Percentiles rank a stretch among this genome's conserved stretches.
These are phyloP conservation scores for Ophiostoma ulmi DNA, from an alignment of 2,329 filamentous ascomycete genomes.

Conservation along the genomic window DNA sequence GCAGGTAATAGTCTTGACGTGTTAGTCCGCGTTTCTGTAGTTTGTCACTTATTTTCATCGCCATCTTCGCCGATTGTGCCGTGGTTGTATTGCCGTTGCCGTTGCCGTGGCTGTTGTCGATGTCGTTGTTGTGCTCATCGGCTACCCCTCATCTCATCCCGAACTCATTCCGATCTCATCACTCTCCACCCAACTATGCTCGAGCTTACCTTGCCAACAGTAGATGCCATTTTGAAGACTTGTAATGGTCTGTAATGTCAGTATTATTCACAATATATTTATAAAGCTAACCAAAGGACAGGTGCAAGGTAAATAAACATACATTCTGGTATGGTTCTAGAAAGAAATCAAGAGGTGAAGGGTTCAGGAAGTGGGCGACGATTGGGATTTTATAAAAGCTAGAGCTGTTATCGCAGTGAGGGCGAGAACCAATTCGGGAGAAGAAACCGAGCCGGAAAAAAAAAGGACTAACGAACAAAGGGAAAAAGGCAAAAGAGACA, in stretches of 20 bases:
- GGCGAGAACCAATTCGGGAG: not conserved
- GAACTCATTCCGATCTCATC: not conserved
- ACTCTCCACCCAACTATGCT: not conserved
- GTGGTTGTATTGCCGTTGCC: not conserved
- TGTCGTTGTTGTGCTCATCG: not conserved
- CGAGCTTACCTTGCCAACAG: conserved; percentile 47
- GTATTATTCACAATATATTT: not conserved
- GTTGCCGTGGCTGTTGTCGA: not conserved
- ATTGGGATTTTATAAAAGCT: conserved; percentile 14
- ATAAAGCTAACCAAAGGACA: too few species aligned
- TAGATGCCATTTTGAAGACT: conserved; percentile 43
- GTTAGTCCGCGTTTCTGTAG: not conserved
- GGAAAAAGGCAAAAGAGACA: not conserved
- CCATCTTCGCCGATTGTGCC: not conserved
- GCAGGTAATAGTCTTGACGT: conserved; percentile 77
- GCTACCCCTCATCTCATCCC: not conserved
- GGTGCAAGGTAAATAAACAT: not conserved
- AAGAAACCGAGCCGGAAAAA: conserved; percentile 15
- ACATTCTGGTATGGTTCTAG: not conserved
- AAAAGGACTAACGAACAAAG: not conserved
- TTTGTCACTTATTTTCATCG: not conserved
- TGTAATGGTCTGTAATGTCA: not conserved
- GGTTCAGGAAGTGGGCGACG: conserved; percentile 13
- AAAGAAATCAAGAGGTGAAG: not conserved
- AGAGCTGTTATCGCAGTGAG: not conserved